Evolutionary conservation across 176 grass and related monocot species (phyloP).

Genomic region (Zizania latifolia): DNA sequence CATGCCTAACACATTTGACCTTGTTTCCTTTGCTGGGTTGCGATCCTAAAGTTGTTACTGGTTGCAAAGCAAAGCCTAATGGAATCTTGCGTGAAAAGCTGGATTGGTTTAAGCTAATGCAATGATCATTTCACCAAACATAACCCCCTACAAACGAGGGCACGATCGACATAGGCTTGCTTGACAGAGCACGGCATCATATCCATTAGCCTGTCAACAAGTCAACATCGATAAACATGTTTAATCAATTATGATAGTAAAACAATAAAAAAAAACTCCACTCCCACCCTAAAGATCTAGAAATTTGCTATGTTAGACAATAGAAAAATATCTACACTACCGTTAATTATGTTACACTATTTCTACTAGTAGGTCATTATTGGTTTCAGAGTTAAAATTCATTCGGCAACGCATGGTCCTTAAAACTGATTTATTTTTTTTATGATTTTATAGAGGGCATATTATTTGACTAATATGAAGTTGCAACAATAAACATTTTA

Average conservation of each 20-base stretch:
- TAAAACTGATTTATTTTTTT: too few species aligned
- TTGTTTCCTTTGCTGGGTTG: background rate
- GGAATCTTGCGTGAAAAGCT: constrained; percentile 26
- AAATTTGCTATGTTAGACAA: background rate
- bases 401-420: too few species aligned
- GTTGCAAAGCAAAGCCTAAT: constrained; percentile 16
- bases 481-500: too few species aligned
- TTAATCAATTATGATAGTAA: background rate
- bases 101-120: constrained; percentile 15
- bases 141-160: constrained; percentile 29
- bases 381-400: too few species aligned
- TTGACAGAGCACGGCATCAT: constrained; percentile 3
- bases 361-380: too few species aligned
- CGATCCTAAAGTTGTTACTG: constrained; percentile 39
- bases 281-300: background rate
- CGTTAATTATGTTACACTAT: too few species aligned
- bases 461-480: too few species aligned
- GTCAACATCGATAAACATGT: constrained; percentile 23
- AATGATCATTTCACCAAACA: constrained; percentile 24
- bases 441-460: too few species aligned
- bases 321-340: too few species aligned
- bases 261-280: background rate
- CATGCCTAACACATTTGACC: constrained; percentile 60
- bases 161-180: constrained; percentile 8
- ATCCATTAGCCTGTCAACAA: background rate